A percentile compares a stretch with the other conserved stretches of the same genome.
Conservation (phyloP, 2,329 filamentous ascomycete species). For the Cytospora chrysosperma region DNA sequence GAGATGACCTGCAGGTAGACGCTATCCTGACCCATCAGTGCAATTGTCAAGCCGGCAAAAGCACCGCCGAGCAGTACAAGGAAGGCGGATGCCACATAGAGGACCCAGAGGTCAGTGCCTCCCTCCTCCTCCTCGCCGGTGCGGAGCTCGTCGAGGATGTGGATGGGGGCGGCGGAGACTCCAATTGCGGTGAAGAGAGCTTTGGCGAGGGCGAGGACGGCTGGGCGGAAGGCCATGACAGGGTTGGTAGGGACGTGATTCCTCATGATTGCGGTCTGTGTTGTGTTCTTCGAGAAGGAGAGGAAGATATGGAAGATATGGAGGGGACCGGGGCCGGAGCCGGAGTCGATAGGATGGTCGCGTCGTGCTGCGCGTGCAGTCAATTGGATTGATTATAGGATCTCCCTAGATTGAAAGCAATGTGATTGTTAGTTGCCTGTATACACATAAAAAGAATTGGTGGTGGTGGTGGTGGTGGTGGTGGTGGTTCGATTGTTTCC, state of each 20-base stretch:
- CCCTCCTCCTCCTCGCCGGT: slow-evolving; percentile 53
- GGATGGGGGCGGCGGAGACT: slow-evolving; percentile 48
- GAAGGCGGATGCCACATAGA: slow-evolving; percentile 73
- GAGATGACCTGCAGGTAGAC: slow-evolving; percentile 96
- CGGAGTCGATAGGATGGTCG: neutral
- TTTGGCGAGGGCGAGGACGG: slow-evolving; percentile 52
- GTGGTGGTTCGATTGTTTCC: too few species aligned
- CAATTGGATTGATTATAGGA: neutral
- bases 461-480: too few species aligned
- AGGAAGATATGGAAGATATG: neutral
- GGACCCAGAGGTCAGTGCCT: slow-evolving; percentile 73
- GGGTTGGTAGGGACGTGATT: slow-evolving; percentile 10
- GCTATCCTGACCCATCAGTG: slow-evolving; percentile 77
- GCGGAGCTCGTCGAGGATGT: slow-evolving; percentile 35
- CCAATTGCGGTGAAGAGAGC: slow-evolving; percentile 50
- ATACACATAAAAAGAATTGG: too few species aligned
- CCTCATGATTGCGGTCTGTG: slow-evolving; percentile 11
- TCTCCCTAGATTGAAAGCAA: neutral
- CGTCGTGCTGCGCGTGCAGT: neutral
- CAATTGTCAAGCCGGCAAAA: slow-evolving; percentile 92
- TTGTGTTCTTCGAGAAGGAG: neutral
- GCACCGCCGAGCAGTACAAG: slow-evolving; percentile 87
- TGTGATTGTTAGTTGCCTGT: neutral
- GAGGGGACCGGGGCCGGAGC: neutral
- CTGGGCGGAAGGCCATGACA: slow-evolving; percentile 31